Conservation (phyloP, 108 stramenopile species). For the Pseudonitzschia pungens region DNA sequence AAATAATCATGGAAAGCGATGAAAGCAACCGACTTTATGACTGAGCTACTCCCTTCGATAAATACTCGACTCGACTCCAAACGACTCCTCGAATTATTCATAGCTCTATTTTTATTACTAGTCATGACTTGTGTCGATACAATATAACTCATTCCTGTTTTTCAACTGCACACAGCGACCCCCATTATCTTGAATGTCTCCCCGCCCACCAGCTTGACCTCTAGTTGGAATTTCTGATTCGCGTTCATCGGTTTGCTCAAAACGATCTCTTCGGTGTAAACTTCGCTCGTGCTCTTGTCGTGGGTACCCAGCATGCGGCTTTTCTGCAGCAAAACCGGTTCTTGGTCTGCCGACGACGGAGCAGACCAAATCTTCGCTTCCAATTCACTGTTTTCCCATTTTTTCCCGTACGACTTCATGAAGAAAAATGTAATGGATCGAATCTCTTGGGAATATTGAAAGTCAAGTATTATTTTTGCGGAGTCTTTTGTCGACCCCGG, state of each 20-base stretch:
- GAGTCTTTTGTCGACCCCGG: constrained; percentile 18
- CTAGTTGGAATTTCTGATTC: constrained; percentile 28
- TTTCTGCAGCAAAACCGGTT: constrained; percentile 26
- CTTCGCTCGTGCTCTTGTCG: constrained; percentile 74
- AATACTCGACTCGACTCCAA: too few relatives aligned
- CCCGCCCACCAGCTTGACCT: constrained; percentile 48
- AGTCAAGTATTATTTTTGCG: constrained; percentile 23
- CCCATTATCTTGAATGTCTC: constrained; percentile 81
- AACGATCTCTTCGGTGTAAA: constrained; percentile 61
- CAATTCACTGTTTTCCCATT: constrained; percentile 62
- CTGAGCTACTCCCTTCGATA: too few relatives aligned
- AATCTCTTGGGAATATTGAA: constrained; percentile 50
- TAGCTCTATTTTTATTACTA: too few relatives aligned
- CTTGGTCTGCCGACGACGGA: not conserved
- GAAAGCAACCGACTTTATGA: too few relatives aligned
- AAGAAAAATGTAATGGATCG: constrained; percentile 61
- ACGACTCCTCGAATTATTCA: too few relatives aligned
- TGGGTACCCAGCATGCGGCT: constrained; percentile 47
- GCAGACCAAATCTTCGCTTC: constrained; percentile 6
- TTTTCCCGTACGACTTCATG: constrained; percentile 80
- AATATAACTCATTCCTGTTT: too few relatives aligned
- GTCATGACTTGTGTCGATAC: too few relatives aligned
- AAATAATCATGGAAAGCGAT: too few relatives aligned
- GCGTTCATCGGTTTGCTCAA: constrained; percentile 8
- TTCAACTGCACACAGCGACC: constrained; percentile 65